These are phyloP conservation scores for Scheffersomyces amazonensis DNA, from an alignment of 805 yeast genomes.

Conservation along the genomic window DNA sequence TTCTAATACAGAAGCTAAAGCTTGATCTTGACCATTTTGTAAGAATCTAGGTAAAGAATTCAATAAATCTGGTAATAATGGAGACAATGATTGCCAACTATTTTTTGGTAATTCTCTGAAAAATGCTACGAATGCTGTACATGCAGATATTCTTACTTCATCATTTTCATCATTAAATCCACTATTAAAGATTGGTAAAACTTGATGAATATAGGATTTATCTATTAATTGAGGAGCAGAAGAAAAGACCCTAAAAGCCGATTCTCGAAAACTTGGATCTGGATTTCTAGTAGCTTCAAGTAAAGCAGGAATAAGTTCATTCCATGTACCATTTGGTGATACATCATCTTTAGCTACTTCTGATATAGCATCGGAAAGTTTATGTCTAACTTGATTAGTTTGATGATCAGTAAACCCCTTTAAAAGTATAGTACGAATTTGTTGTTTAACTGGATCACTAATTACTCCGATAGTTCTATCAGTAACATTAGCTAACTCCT, in stretches of 20 bases:
- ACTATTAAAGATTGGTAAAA: constrained; percentile 66
- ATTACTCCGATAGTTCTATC: constrained; percentile 78
- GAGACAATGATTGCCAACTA: constrained; percentile 73
- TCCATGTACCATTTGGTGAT: constrained; percentile 60
- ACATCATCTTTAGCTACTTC: constrained; percentile 79
- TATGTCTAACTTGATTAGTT: constrained; percentile 80
- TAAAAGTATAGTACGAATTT: constrained; percentile 64
- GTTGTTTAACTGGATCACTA: constrained; percentile 52
- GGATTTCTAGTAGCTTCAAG: constrained; percentile 57
- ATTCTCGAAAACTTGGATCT: constrained; percentile 76
- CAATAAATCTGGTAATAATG: constrained; percentile 77
- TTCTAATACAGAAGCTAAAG: constrained; percentile 85
- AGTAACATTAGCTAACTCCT: constrained; percentile 58
- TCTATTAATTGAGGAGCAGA: constrained; percentile 78
- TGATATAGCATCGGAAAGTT: constrained; percentile 89
- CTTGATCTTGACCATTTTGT: constrained; percentile 72
- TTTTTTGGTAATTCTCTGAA: constrained; percentile 79
- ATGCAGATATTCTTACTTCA: constrained; percentile 86
- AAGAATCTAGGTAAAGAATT: constrained; percentile 85
- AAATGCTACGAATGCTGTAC: constrained; percentile 87
- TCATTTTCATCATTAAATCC: constrained; percentile 83
- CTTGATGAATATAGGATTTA: constrained; percentile 49
- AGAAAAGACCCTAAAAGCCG: constrained; percentile 85
- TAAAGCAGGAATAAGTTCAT: constrained; percentile 71
- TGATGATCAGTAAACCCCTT: constrained; percentile 71